Conservation (phyloP, 2,329 filamentous ascomycete genomes). For the Talaromyces sp. region DNA sequence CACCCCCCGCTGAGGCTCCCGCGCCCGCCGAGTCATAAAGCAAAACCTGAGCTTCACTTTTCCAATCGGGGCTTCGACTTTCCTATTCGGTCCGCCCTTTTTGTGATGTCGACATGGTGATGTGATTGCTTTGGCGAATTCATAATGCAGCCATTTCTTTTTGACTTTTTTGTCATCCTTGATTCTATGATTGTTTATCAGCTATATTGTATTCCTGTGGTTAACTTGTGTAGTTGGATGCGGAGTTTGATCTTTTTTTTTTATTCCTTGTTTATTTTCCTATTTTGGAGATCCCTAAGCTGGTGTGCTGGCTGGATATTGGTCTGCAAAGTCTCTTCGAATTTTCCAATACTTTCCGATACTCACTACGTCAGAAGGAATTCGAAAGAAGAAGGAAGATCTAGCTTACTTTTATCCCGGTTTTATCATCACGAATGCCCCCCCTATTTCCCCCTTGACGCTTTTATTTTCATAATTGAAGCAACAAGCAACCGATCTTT, state of each 20-base stretch:
- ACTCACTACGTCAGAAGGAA: neutral
- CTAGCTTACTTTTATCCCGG: neutral
- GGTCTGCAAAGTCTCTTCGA: conserved; percentile 7
- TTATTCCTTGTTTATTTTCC: neutral
- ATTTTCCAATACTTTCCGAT: no score
- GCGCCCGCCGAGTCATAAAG: conserved; percentile 8
- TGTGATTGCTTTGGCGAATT: neutral
- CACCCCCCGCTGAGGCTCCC: conserved; percentile 23
- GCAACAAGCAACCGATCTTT: neutral
- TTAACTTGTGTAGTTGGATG: conserved; percentile 28
- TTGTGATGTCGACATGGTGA: neutral
- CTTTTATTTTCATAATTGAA: neutral
- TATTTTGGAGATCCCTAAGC: no score
- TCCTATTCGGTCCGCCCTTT: neutral
- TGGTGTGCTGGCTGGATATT: conserved; percentile 23
- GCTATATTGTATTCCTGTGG: conserved; percentile 23
- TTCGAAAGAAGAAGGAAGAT: neutral
- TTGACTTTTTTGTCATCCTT: neutral
- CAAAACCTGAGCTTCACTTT: neutral
- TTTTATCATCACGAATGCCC: neutral
- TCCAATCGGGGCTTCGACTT: neutral
- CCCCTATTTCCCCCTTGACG: neutral
- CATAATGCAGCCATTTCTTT: neutral
- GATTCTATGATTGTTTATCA: conserved; percentile 30
- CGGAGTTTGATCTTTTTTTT: conserved; percentile 39